phyloP scores from a whole-genome alignment of 2,329 filamentous ascomycete species.

The Calonectria pauciramosa region DNA sequence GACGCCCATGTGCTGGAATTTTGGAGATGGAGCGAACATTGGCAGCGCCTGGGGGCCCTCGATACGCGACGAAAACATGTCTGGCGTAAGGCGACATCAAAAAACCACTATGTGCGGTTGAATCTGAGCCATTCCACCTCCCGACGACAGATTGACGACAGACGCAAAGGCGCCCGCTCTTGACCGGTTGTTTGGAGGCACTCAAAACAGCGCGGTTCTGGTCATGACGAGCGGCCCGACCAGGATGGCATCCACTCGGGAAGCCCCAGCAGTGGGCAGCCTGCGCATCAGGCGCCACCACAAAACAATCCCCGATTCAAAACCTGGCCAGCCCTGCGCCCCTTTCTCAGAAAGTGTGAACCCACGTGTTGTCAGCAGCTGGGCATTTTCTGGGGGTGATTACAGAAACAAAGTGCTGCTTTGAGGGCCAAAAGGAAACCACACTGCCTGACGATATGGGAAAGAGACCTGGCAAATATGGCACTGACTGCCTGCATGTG shows the following conservation, averaged over 20 bases:
- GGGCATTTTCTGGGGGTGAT: conserved; percentile 13
- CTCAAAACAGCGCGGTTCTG: conserved; percentile 45
- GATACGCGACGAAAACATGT: conserved; percentile 11
- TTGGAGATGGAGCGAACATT: conserved; percentile 29
- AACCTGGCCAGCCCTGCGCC: conserved; percentile 44
- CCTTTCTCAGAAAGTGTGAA: conserved; percentile 31
- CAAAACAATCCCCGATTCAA: conserved; percentile 45
- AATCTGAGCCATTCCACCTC: conserved; percentile 12
- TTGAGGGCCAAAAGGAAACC: conserved; percentile 9
- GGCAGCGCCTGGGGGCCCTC: conserved; percentile 34
- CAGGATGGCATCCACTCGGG: conserved; percentile 48
- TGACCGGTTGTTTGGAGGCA: conserved; percentile 41
- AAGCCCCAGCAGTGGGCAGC: conserved; percentile 49
- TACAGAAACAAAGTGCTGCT: neutral
- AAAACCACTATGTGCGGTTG: conserved; percentile 18
- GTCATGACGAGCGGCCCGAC: conserved; percentile 46
- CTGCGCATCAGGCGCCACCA: conserved; percentile 47
- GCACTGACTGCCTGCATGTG: neutral
- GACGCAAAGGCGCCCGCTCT: conserved; percentile 31
- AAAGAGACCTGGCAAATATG: neutral
- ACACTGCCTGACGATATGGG: conserved; percentile 24
- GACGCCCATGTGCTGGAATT: conserved; percentile 40
- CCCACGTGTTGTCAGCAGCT: conserved; percentile 26
- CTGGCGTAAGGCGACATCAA: conserved; percentile 17
- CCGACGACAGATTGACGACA: conserved; percentile 30